A percentile compares a stretch with the other conserved stretches of the same genome.
These are phyloP conservation scores for Cyclotella atomus DNA, from an alignment of 108 stramenopile species.

Conservation along the genomic window DNA sequence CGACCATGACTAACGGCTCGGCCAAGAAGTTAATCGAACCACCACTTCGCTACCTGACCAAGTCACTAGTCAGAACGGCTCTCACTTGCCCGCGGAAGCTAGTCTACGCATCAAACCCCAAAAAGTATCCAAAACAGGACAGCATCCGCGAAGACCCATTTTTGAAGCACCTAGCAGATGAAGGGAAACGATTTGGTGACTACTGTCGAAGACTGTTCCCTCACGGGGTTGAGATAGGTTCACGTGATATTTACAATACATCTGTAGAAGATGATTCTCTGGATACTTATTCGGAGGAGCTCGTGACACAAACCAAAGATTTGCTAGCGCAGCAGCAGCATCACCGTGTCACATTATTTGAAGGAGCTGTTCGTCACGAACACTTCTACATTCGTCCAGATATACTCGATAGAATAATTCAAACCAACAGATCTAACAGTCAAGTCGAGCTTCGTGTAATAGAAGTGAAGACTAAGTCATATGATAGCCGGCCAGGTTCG, in stretches of 20 bases:
- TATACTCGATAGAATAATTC: conserved; percentile 46
- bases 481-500: conserved; percentile 42
- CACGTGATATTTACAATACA: too few species aligned
- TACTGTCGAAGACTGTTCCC: conserved; percentile 53
- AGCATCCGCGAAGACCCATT: conserved; percentile 37
- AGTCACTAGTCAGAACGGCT: conserved; percentile 50
- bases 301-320: conserved; percentile 23
- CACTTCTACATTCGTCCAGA: conserved; percentile 51
- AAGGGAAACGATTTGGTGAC: conserved; percentile 50
- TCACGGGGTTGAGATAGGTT: conserved; percentile 43
- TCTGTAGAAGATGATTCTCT: too few species aligned
- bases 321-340: conserved; percentile 11
- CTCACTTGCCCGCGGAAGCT: conserved; percentile 58
- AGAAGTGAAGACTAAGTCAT: conserved; percentile 58
- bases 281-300: neutral
- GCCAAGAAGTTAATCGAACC: conserved; percentile 7
- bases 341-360: conserved; percentile 44
- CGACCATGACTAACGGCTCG: conserved; percentile 6
- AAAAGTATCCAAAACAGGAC: conserved; percentile 20
- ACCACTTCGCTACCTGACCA: conserved; percentile 56
- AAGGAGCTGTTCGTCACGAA: conserved; percentile 46
- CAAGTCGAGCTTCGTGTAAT: conserved; percentile 45
- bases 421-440: neutral
- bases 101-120: conserved; percentile 49
- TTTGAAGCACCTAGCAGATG: conserved; percentile 30